phyloP scores from a whole-genome alignment of 305 asterid genomes.

The Fraxinus paxiana region DNA sequence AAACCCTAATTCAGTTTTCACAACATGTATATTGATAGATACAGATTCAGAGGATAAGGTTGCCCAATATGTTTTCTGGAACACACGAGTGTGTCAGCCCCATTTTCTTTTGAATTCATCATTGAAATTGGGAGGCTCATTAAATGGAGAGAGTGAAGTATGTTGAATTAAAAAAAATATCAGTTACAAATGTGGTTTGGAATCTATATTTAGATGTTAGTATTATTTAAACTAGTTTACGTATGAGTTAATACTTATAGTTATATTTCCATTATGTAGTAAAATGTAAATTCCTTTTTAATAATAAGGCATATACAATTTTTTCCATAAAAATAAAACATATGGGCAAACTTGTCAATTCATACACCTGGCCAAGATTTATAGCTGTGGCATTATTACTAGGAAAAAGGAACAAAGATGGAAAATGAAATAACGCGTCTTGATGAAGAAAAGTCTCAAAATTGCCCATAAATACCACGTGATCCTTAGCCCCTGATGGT shows the following conservation, averaged over 20 bases:
- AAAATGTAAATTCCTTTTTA: neutral
- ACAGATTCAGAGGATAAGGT: neutral
- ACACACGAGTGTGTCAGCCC: neutral
- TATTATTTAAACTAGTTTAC: too few species aligned
- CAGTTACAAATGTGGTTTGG: neutral
- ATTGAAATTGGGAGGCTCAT: neutral
- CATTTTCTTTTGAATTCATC: neutral
- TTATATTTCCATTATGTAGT: neutral
- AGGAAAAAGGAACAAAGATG: conserved; percentile 16
- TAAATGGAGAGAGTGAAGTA: neutral
- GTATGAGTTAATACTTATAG: neutral
- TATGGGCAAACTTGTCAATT: neutral
- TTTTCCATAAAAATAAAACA: neutral
- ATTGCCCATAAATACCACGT: neutral
- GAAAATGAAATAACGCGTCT: conserved; percentile 17
- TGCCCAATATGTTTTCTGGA: neutral
- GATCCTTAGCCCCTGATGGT: neutral
- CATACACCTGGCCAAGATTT: neutral
- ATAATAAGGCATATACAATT: neutral
- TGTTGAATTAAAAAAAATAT: neutral
- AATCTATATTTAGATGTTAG: neutral
- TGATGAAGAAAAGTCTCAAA: conserved; percentile 30
- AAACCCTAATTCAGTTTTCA: too few species aligned
- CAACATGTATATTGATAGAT: too few species aligned
- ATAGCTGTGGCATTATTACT: neutral